Evolutionary conservation across 2,329 filamentous ascomycete genomes (phyloP), one percentile per base, ranked within the genome.

Genomic region (Exserohilum rostratum): DNA sequence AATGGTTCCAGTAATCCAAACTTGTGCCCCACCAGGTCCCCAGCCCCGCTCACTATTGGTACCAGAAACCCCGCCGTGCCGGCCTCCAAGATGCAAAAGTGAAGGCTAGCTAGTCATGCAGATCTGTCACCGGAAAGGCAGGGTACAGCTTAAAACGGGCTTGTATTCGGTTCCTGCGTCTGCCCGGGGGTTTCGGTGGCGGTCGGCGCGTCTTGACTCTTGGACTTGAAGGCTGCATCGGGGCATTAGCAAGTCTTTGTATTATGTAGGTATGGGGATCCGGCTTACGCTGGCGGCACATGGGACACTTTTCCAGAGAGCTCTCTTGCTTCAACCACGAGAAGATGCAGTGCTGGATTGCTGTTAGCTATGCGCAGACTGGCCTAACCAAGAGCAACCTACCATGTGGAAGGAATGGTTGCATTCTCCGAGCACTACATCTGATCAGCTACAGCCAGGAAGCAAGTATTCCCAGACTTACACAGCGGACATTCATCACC

Each of bases 401-500:
- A 96, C 92, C 90, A 96, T 96, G 77, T 99, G 95, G 72, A 99
- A 99, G 60, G 91, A 96, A 76, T 99, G 95, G 5, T 92, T 93
- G 78, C 95, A 99, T 80, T 93, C 96, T 38, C 95, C 95, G 57
- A 95, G 93, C 63, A 97, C 93, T 97, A 33, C 15, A 50, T 48
- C 71, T 61, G 35, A 31, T 18, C 5, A 25, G 22, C 25, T 17
- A 17, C n/a, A 17, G n/a, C 29, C 18, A 17, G 25, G 15, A 3
- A 20, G 15, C 5, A 52, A 10, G 25, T 37, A 31, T 45, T 11
- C 38, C 18, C n/a, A 57, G 29, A 80, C 88, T 76, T 79, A 97
- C 93, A 83, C 55, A 99, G 82, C 55, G 90, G 90, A 78, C 95
- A 99, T 73, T 97, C 93, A 69, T 99, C 95, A 53, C 95, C 95